Base-by-base conservation (phyloP, 305 asterid species). In the Fraxinus nigra region DNA sequence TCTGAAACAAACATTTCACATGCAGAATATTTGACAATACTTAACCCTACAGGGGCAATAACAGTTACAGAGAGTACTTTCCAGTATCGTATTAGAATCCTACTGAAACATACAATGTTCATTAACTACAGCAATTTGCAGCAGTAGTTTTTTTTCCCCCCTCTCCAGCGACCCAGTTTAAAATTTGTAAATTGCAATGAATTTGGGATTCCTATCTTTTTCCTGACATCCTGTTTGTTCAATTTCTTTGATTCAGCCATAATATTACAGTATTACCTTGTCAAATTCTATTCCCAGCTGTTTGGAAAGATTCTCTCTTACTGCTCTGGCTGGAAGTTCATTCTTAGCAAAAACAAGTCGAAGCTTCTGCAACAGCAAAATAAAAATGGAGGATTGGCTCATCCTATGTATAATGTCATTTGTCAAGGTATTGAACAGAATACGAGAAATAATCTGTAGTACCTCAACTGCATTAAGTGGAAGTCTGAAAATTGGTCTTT, bases 291-390 rank as follows among this genome's bases (percentile, higher is more conserved):
- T 85, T 75, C 95, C 97, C 69, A 93, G 90, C 92, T 93, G 92
- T 88, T 87, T 85, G 2, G 99, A 90, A 75, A 95, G 97, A 76
- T 86, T 84, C 79, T 87, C 92, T 90, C 95, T 86, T 77, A 90
- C 65, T 77, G 90, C 84, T 90, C 94, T 94, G 70, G 88, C 87
- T 59, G 99, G 99, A 87, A 95, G 98, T 88, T 95, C 99, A 86
- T 90, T 95, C 90, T 95, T 97, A 28, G 94, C 87, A 86, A 95
- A 94, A 72, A 85, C 97, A 85, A 81, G 86, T 54, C 97, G 95
- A 88, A 95, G 99, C 88, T 92, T 92, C 99, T 95, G 93, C 87
- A 74, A 85, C 59, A 79, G 79, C 76, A 84, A 76, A 82, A 80
- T 79, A 79, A 82, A 65, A 77, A 81, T 37, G 82, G 79, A 82